Conservation (phyloP, 306 rosid genomes). For the Pyrus betulifolia region DNA sequence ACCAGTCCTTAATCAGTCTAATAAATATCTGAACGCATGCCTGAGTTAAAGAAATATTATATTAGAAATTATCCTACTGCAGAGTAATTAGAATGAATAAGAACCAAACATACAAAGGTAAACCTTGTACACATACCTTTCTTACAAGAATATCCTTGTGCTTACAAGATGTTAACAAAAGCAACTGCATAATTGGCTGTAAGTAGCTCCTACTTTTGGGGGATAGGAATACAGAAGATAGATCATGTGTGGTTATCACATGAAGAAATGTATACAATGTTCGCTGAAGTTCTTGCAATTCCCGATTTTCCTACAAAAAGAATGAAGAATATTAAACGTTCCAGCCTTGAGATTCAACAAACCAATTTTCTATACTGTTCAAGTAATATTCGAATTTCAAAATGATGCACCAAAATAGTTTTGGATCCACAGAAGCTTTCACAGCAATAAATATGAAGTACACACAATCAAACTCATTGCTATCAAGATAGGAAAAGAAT, state of each 20-base stretch:
- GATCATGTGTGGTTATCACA: conserved; percentile 68
- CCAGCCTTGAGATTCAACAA: background rate
- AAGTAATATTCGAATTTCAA: background rate
- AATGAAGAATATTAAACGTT: background rate
- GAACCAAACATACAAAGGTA: conserved; percentile 5
- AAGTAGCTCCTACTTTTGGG: conserved; percentile 70
- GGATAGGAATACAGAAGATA: conserved; percentile 75
- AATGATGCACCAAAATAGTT: background rate
- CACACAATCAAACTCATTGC: background rate
- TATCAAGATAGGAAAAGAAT: background rate
- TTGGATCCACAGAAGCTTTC: background rate
- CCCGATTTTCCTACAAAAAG: conserved; percentile 74
- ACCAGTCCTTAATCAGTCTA: conserved; percentile 88
- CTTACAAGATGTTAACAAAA: conserved; percentile 69
- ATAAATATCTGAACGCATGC: conserved; percentile 88
- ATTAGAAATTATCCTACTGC: background rate
- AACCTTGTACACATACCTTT: conserved; percentile 47
- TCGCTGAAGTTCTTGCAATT: conserved; percentile 89
- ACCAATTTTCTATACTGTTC: background rate
- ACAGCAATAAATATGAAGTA: background rate
- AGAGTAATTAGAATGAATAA: conserved; percentile 2
- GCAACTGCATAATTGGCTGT: conserved; percentile 78
- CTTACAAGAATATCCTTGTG: conserved; percentile 82
- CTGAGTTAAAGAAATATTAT: conserved; percentile 30
- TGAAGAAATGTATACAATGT: conserved; percentile 83